Evolutionary conservation across 768 basidiomycete genomes (phyloP).

Genomic region (Gyrodon lividus): DNA sequence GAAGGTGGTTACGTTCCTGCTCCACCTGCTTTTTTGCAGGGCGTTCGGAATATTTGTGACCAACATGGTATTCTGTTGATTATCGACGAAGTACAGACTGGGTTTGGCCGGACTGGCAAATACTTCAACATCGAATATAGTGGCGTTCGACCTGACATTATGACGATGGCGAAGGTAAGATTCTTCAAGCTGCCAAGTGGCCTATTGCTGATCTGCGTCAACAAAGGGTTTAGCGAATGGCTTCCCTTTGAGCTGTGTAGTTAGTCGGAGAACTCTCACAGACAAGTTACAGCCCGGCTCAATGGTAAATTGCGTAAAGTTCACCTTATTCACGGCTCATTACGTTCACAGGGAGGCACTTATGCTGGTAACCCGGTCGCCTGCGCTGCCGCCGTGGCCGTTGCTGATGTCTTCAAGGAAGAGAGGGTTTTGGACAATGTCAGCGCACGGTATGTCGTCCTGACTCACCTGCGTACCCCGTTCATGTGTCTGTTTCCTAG

Average conservation of each 20-base stretch:
- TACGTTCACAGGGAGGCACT: constrained; percentile 64
- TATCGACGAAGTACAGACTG: constrained; percentile 85
- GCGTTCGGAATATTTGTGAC: constrained; percentile 83
- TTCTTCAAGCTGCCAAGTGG: not conserved
- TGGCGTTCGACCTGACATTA: constrained; percentile 82
- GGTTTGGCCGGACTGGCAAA: constrained; percentile 85
- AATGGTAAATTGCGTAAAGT: constrained; percentile 48
- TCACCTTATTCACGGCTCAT: constrained; percentile 7
- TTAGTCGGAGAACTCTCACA: constrained; percentile 77
- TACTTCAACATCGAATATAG: constrained; percentile 83
- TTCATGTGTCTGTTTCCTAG: constrained; percentile 34
- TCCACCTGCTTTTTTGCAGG: constrained; percentile 74
- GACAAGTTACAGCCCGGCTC: constrained; percentile 77
- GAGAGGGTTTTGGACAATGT: constrained; percentile 87
- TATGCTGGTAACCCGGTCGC: constrained; percentile 92
- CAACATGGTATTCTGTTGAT: constrained; percentile 82
- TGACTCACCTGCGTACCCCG: not conserved
- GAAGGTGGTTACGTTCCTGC: constrained; percentile 96
- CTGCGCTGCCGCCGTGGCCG: constrained; percentile 88
- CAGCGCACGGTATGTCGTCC: constrained; percentile 51
- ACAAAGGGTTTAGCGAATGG: constrained; percentile 81
- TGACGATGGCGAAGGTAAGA: constrained; percentile 82
- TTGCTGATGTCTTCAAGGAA: constrained; percentile 70
- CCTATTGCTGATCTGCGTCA: constrained; percentile 6
- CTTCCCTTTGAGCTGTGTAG: constrained; percentile 87